Base-by-base conservation (phyloP, 305 asterid species). In the Fraxinus dipetala region DNA sequence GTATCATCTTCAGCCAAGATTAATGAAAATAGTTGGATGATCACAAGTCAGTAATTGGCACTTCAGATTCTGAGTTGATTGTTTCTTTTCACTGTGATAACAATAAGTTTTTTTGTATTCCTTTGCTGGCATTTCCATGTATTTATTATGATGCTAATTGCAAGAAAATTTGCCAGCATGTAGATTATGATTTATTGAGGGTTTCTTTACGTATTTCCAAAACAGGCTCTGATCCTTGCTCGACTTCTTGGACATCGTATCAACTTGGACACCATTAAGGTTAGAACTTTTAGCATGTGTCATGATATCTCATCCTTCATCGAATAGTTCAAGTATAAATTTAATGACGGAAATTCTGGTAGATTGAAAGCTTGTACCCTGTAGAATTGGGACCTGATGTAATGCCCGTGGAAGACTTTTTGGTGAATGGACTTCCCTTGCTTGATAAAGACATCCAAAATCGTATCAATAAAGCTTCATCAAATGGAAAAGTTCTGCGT, bases 361-460 rank as follows among this genome's bases (percentile, higher is more conserved):
- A 95, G 99, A 85, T 95, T 20, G 97, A 95, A 84, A 95, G 99
- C 91, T 92, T 95, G 90, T 95, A 88, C 84, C 98, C 98, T 45
- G 89, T 59, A 80, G 89, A 93, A 87, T 92, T 94, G 97, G 92
- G 92, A 79, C 97, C 97, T 48, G 90, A 83, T 82, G 87, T 81
- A 82, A 94, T 95, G 97, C 81, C 93, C 48, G 85, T 91, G 54
- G 97, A 95, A 85, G 93, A 88, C 4, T 95, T 95, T 87, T 83
- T 95, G 83, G 78, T 35, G 79, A 84, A 87, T 35, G 97, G 98
- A 34, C 99, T 95, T 84, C 95, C 93, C 14, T 75, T 81, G 56
- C 96, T 95, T 45, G 98, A 95, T 83, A 78, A 87, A 82, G 91
- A 83, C 82, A 86, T 94, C 85, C 88, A 86, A 82, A 87, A 86